Conservation (phyloP, 83 land plant genomes). For the Thuja plicata region DNA sequence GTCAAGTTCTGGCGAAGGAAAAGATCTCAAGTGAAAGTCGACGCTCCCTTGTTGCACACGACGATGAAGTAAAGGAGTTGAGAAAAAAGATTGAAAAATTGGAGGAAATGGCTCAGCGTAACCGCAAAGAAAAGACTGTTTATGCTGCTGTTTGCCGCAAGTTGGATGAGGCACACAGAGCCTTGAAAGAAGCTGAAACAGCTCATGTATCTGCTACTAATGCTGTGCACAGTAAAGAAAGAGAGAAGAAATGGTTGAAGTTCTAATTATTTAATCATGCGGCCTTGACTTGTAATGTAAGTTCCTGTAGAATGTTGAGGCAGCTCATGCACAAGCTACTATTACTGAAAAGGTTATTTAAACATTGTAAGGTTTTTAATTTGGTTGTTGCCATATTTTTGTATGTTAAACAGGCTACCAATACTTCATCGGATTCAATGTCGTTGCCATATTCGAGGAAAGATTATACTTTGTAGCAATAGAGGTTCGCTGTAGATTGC, state of each 20-base stretch:
- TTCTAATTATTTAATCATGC: slow-evolving; percentile 39
- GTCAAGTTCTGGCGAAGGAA: slow-evolving; percentile 15
- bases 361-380: background rate
- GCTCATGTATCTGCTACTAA: slow-evolving; percentile 69
- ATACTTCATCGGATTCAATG: background rate
- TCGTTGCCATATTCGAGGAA: background rate
- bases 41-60: slow-evolving; percentile 61
- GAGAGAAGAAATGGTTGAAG: slow-evolving; percentile 86
- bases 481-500: background rate
- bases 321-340: background rate
- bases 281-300: background rate
- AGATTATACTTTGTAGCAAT: background rate
- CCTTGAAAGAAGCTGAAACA: slow-evolving; percentile 67
- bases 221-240: slow-evolving; percentile 80
- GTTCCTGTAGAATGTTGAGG: background rate
- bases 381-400: background rate
- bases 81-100: slow-evolving; percentile 60
- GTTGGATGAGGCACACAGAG: slow-evolving; percentile 63
- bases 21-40: slow-evolving; percentile 43
- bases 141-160: slow-evolving; percentile 80
- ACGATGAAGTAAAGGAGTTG: slow-evolving; percentile 79
- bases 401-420: background rate
- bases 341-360: background rate
- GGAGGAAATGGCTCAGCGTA: slow-evolving; percentile 85
- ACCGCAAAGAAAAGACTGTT: slow-evolving; percentile 82